Conservation (phyloP, 257 asterid genomes). For the Echites panduratus region DNA sequence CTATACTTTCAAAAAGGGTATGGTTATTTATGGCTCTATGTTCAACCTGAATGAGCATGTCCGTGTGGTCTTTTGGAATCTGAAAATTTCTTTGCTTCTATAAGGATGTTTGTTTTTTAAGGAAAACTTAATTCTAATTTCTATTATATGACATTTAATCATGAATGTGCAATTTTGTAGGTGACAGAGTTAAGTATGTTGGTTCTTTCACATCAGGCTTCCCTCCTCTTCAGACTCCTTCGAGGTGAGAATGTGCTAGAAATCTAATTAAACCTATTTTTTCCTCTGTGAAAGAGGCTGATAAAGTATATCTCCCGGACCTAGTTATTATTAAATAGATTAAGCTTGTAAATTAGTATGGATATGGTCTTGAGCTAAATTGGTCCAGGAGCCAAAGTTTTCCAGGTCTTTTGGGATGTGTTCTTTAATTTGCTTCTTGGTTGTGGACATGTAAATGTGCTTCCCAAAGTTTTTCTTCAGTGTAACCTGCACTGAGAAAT, state of each 20-base stretch:
- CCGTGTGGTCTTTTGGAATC: neutral
- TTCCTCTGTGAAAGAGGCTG: no score
- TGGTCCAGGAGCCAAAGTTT: neutral
- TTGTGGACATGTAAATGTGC: neutral
- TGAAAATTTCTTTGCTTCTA: neutral
- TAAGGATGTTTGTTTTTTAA: neutral
- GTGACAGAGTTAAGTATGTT: slow-evolving; percentile 77
- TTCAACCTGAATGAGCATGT: neutral
- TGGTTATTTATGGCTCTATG: neutral
- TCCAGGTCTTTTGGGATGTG: neutral
- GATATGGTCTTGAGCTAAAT: neutral
- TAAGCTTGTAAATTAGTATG: neutral
- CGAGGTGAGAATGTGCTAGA: slow-evolving; percentile 36
- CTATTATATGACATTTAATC: neutral
- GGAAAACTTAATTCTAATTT: neutral
- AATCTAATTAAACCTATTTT: no score
- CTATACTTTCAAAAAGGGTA: slow-evolving; percentile 66
- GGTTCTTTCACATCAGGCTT: slow-evolving; percentile 48
- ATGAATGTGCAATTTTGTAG: slow-evolving; percentile 31
- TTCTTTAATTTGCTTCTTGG: neutral
- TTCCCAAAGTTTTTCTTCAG: neutral
- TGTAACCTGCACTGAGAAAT: no score
- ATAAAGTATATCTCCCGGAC: no score
- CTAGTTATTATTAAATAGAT: neutral
- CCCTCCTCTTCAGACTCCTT: slow-evolving; percentile 47